phyloP scores from a whole-genome alignment of 305 asterid genomes.

The Solanum hybrid region DNA sequence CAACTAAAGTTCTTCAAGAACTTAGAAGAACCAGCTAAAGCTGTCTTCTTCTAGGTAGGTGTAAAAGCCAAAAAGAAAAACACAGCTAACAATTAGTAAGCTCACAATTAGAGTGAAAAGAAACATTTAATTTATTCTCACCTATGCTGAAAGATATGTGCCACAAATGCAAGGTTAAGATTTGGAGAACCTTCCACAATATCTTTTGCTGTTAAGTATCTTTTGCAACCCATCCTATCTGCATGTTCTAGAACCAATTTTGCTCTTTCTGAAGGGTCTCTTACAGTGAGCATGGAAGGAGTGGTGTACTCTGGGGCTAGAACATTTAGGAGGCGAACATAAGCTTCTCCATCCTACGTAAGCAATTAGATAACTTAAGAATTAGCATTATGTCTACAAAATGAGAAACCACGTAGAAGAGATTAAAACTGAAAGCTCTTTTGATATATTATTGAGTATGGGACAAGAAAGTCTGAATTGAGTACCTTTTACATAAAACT shows the following conservation, averaged over 20 bases:
- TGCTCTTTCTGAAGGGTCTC: constrained; percentile 80
- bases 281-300: constrained; percentile 39
- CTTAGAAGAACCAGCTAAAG: neutral
- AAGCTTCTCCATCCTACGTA: constrained; percentile 83
- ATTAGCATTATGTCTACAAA: neutral
- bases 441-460: neutral
- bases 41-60: neutral
- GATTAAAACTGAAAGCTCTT: neutral
- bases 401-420: neutral
- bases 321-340: constrained; percentile 81
- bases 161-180: constrained; percentile 39
- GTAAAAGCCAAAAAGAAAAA: neutral
- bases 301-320: constrained; percentile 84
- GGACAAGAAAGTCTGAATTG: neutral
- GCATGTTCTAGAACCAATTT: constrained; percentile 81
- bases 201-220: constrained; percentile 33
- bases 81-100: neutral
- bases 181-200: constrained; percentile 36
- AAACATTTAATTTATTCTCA: neutral
- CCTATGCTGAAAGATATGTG: constrained; percentile 39
- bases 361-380: neutral
- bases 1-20: neutral
- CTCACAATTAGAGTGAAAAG: neutral
- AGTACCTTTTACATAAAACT: neutral
- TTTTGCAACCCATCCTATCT: constrained; percentile 42